These are phyloP conservation scores for Agaricales sp. DNA, from an alignment of 1,284 basidiomycete genomes.

Conservation along the genomic window DNA sequence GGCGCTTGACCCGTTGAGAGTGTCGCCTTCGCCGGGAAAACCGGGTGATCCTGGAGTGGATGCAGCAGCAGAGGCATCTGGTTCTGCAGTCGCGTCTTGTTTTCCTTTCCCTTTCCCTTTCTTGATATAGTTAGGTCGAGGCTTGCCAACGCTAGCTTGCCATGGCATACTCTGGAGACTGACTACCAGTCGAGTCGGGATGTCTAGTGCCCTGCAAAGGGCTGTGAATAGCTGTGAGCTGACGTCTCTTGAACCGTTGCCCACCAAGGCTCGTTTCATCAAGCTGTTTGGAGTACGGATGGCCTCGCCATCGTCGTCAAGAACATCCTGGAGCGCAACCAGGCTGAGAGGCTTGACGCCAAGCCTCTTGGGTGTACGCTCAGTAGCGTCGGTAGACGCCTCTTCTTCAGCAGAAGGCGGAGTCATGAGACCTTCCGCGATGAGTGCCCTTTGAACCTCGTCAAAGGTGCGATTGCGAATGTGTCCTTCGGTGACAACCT, in stretches of 20 bases:
- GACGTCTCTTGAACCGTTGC: constrained; percentile 76
- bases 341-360: neutral
- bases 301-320: constrained; percentile 52
- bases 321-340: constrained; percentile 28
- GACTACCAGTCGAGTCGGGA: constrained; percentile 83
- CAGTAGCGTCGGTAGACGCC: constrained; percentile 6
- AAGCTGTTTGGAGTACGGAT: constrained; percentile 75
- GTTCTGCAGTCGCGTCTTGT: too few relatives aligned
- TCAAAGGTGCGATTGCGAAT: constrained; percentile 69
- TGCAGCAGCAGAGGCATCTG: too few relatives aligned
- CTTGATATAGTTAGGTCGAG: constrained; percentile 31
- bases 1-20: neutral
- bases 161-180: constrained; percentile 90
- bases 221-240: constrained; percentile 90
- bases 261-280: constrained; percentile 82
- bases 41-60: too few relatives aligned
- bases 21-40: too few relatives aligned
- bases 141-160: constrained; percentile 51
- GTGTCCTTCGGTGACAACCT: constrained; percentile 52
- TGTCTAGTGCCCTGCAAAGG: constrained; percentile 77
- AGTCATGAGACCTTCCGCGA: constrained; percentile 17
- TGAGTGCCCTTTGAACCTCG: constrained; percentile 43
- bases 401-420: constrained; percentile 12
- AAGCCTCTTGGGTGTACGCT: neutral
- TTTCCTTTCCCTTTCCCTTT: constrained; percentile 23